Evolutionary conservation across 176 grass and related monocot genomes (phyloP).

Genomic region (Ensete glaucum): DNA sequence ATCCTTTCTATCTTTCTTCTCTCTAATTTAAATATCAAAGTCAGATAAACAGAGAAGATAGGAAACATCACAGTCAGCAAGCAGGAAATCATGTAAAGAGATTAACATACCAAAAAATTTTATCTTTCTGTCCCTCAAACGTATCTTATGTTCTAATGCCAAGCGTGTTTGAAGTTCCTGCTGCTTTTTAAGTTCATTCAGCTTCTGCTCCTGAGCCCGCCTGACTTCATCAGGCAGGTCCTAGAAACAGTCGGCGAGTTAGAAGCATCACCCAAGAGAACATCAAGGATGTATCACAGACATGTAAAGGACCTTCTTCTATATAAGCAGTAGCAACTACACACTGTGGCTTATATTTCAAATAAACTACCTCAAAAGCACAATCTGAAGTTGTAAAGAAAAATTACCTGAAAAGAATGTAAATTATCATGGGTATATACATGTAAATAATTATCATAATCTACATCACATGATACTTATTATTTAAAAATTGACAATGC

Average conservation of each 20-base stretch:
- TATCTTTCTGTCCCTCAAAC: constrained; percentile 88
- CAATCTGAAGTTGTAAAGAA: too few species aligned
- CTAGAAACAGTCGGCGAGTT: constrained; percentile 21
- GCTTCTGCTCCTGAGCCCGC: constrained; percentile 76
- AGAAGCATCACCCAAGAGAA: not conserved
- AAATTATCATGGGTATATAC: too few species aligned
- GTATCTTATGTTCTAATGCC: constrained; percentile 53
- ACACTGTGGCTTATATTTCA: not conserved
- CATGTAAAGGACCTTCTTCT: not conserved
- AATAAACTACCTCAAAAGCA: not conserved
- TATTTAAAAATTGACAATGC: too few species aligned
- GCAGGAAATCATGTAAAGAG: not conserved
- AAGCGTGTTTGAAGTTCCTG: constrained; percentile 73
- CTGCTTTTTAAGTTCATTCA: constrained; percentile 86
- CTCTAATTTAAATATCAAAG: constrained; percentile 38
- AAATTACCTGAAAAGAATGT: too few species aligned
- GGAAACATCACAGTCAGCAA: not conserved
- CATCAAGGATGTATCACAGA: not conserved
- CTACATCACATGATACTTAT: too few species aligned
- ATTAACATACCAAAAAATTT: constrained; percentile 69
- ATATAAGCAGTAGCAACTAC: not conserved
- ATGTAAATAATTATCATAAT: too few species aligned
- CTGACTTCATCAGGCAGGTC: constrained; percentile 80
- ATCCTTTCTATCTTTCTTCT: constrained; percentile 94
- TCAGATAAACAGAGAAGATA: constrained; percentile 10